Conservation (phyloP, 306 rosid genomes). For the Bauhinia variegata region DNA sequence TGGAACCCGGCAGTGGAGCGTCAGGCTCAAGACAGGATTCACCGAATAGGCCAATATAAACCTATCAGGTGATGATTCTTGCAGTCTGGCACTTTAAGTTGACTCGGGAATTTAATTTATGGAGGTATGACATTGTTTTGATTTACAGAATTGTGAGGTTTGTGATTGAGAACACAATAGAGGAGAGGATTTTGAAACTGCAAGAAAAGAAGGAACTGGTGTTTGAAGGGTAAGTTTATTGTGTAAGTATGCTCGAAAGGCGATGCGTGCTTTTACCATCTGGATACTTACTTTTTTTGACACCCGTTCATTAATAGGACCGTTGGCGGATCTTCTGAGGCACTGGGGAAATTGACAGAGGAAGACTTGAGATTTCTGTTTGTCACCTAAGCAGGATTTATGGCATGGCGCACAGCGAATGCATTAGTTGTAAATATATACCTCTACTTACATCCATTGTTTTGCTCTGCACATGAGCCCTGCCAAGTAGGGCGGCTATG, state of each 20-base stretch:
- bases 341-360: slow-evolving; percentile 74
- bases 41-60: slow-evolving; percentile 90
- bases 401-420: not conserved
- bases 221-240: slow-evolving; percentile 79
- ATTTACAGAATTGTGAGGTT: slow-evolving; percentile 74
- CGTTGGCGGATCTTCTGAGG: slow-evolving; percentile 72
- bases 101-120: no score
- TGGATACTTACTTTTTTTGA: slow-evolving; percentile 10
- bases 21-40: slow-evolving; percentile 96
- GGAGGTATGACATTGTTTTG: slow-evolving; percentile 15
- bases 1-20: slow-evolving; percentile 98
- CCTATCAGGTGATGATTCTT: slow-evolving; percentile 73
- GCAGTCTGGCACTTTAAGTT: not conserved
- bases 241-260: slow-evolving; percentile 13
- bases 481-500: not conserved
- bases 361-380: slow-evolving; percentile 73
- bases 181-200: slow-evolving; percentile 91
- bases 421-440: not conserved
- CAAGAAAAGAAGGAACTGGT: slow-evolving; percentile 90
- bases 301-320: slow-evolving; percentile 56
- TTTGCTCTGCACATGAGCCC: not conserved
- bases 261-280: slow-evolving; percentile 17
- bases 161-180: slow-evolving; percentile 81
- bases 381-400: slow-evolving; percentile 38
- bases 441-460: not conserved